These are phyloP conservation scores for Cyclocybe aegerita DNA, from an alignment of 768 basidiomycete species.

Conservation along the genomic window DNA sequence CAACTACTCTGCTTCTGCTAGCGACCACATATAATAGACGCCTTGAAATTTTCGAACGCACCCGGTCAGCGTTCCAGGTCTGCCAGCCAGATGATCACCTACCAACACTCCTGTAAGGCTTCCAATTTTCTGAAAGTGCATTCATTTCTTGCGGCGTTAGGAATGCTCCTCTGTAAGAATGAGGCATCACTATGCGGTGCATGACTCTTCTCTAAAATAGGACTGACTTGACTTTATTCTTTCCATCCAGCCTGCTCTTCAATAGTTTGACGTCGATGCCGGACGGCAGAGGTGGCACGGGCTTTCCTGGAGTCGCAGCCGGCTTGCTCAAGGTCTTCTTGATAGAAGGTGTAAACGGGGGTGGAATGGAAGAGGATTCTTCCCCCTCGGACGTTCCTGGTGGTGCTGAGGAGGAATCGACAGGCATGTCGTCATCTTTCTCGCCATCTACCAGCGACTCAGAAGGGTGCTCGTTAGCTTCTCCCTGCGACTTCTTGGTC, in stretches of 20 bases:
- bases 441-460: slow-evolving; percentile 8
- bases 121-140: slow-evolving; percentile 72
- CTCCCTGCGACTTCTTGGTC: slow-evolving; percentile 14
- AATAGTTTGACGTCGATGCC: slow-evolving; percentile 58
- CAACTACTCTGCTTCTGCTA: slow-evolving; percentile 44
- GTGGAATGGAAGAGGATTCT: slow-evolving; percentile 42
- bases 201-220: neutral
- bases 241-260: slow-evolving; percentile 61
- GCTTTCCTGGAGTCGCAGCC: slow-evolving; percentile 18
- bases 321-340: slow-evolving; percentile 49
- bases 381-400: slow-evolving; percentile 29
- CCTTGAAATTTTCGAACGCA: slow-evolving; percentile 33
- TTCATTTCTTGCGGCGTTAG: slow-evolving; percentile 85
- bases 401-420: slow-evolving; percentile 29
- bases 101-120: slow-evolving; percentile 82
- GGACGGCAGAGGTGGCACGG: slow-evolving; percentile 46
- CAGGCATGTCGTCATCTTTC: slow-evolving; percentile 12
- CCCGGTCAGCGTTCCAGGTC: neutral
- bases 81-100: slow-evolving; percentile 17
- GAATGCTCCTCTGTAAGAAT: slow-evolving; percentile 55
- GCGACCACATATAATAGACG: slow-evolving; percentile 88
- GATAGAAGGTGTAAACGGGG: slow-evolving; percentile 69
- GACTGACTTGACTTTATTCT: slow-evolving; percentile 72
- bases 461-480: slow-evolving; percentile 31
- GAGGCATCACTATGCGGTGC: neutral